A percentile compares a stretch with the other conserved stretches of the same genome.
Evolutionary conservation across 139 green algal genomes (phyloP).

Genomic region (Chara braunii): DNA sequence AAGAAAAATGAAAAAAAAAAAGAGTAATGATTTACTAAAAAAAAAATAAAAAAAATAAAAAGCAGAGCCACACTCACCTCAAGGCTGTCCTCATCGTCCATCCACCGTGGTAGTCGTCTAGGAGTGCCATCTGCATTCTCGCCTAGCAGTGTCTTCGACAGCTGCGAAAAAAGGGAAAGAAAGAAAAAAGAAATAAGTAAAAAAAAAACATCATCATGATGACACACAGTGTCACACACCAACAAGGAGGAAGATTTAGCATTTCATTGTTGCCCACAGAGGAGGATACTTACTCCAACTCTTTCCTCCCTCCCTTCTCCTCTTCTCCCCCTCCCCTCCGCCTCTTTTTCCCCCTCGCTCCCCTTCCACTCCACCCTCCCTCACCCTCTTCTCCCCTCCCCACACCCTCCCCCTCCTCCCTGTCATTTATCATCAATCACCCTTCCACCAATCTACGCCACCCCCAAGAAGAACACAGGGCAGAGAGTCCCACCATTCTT

Average conservation of each 20-base stretch:
- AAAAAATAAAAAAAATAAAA: neutral
- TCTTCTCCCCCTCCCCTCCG: neutral
- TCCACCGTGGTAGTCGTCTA: slow-evolving; percentile 43
- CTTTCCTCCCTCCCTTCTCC: neutral
- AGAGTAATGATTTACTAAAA: neutral
- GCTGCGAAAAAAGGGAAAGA: slow-evolving; percentile 1
- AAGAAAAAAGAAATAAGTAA: too few species aligned
- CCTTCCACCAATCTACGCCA: too few species aligned
- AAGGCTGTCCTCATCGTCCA: slow-evolving; percentile 60
- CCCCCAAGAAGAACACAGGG: too few species aligned
- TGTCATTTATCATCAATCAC: too few species aligned
- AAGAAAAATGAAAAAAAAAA: too few species aligned
- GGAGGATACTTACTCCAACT: neutral
- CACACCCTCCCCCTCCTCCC: too few species aligned
- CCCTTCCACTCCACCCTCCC: too few species aligned
- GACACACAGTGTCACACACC: neutral
- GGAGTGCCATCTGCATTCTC: slow-evolving; percentile 22
- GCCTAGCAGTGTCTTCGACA: slow-evolving; percentile 28
- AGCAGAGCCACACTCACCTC: slow-evolving; percentile 40
- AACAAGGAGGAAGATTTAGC: neutral
- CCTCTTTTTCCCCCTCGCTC: neutral
- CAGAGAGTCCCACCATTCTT: too few species aligned
- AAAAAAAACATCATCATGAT: neutral
- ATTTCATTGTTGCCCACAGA: slow-evolving; percentile 1
- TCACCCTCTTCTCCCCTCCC: too few species aligned